phyloP scores from a whole-genome alignment of 495 filamentous ascomycete genomes.

The Penicillium longicatenatum region DNA sequence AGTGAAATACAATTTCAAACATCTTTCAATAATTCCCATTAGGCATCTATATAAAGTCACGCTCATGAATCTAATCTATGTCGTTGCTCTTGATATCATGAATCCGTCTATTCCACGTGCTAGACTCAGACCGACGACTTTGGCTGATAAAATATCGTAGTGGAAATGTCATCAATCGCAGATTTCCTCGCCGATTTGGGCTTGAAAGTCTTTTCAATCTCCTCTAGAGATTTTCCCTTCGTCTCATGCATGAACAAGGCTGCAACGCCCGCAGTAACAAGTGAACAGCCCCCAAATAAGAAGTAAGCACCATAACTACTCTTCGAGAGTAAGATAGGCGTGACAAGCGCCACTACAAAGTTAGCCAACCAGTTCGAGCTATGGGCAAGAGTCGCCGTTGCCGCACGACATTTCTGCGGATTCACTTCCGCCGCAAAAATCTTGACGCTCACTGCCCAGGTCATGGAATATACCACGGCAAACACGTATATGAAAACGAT shows the following conservation, averaged over 20 bases:
- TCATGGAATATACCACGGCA: constrained; percentile 42
- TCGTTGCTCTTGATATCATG: no score
- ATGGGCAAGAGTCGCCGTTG: constrained; percentile 49
- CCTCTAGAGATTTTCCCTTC: constrained; percentile 54
- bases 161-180: no score
- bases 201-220: constrained; percentile 59
- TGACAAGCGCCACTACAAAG: constrained; percentile 65
- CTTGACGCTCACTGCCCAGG: constrained; percentile 58
- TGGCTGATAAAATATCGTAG: neutral
- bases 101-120: neutral
- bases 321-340: constrained; percentile 60
- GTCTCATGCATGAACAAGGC: constrained; percentile 63
- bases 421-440: constrained; percentile 60
- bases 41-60: no score
- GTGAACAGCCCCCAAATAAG: constrained; percentile 54
- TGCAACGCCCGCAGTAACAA: constrained; percentile 53
- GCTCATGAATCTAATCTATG: no score
- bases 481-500: constrained; percentile 53
- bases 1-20: no score
- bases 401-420: constrained; percentile 54
- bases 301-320: constrained; percentile 62
- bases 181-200: neutral
- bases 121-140: neutral
- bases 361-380: constrained; percentile 57
- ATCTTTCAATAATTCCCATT: no score